A percentile compares a stretch with the other conserved stretches of the same genome.
phyloP scores from a whole-genome alignment of 2,329 filamentous ascomycete species.

The Apiospora malaysiana region DNA sequence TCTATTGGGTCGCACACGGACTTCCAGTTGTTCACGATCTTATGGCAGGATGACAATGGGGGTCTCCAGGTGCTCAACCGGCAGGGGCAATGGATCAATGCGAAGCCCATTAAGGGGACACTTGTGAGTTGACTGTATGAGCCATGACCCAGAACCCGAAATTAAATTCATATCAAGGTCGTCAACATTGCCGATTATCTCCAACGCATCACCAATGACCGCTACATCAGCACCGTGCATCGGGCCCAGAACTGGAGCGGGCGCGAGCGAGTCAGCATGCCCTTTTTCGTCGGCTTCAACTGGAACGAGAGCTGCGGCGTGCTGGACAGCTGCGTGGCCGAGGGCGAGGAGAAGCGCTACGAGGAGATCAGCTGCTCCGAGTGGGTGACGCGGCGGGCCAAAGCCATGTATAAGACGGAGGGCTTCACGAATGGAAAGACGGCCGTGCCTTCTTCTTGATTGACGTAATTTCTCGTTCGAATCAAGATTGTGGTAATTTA shows the following conservation, averaged over 20 bases:
- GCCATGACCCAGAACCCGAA: too few relatives aligned
- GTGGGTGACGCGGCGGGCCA: constrained; percentile 38
- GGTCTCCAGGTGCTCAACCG: constrained; percentile 54
- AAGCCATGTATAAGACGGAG: constrained; percentile 14
- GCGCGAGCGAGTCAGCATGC: constrained; percentile 45
- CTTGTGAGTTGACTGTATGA: constrained; percentile 31
- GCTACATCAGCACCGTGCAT: constrained; percentile 50
- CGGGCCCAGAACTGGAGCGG: constrained; percentile 45
- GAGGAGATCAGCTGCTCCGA: constrained; percentile 46
- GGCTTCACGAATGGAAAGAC: neutral
- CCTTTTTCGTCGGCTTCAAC: constrained; percentile 47
- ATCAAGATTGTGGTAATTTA: too few relatives aligned
- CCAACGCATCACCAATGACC: constrained; percentile 48
- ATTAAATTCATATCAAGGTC: constrained; percentile 31
- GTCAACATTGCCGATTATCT: constrained; percentile 53
- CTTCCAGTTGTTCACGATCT: constrained; percentile 54
- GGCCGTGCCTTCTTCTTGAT: neutral
- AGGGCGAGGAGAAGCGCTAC: constrained; percentile 43
- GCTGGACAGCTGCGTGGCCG: constrained; percentile 43
- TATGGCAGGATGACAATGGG: constrained; percentile 49
- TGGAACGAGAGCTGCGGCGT: constrained; percentile 48
- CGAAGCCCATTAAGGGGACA: constrained; percentile 47
- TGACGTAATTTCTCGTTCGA: neutral
- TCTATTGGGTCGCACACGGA: constrained; percentile 54
- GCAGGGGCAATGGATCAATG: constrained; percentile 50